Base-by-base conservation (phyloP, 371 early-diverging fungal genomes). In the Mortierella sp. region DNA sequence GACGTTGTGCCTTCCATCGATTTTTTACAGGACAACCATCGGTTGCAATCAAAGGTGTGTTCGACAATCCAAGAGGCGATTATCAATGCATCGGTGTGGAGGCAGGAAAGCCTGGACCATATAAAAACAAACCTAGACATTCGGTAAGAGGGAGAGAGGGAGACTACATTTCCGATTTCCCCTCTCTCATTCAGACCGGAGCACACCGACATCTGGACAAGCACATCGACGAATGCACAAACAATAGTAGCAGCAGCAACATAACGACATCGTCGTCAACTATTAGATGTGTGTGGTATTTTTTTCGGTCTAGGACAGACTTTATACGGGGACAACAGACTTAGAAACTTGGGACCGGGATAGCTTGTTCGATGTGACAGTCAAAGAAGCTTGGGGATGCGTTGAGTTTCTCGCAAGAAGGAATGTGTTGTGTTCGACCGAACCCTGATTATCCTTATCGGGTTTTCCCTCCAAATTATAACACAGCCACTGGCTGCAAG, bases 401-500 rank as follows among this genome's bases (percentile, higher is more conserved):
- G 58, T 9, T 58, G 34, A 34, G 58, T 37, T 58, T 58, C 19
- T 6, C 8, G 22, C 31, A 26, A 8, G 58, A 58, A 34, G 34
- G 34, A 34, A 8, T 19, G 34, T 2, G 58, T 9, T 19, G 4
- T 9, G 8, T n/a, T n/a, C n/a, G n/a, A n/a, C 16, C 29, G 55
- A 53, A 53, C 31, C 13, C 31, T 53, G 34, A 58, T 58, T 31
- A 19, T 2, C n/a, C 34, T 16, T 34, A 8, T 29, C n/a, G n/a
- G n/a, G n/a, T 16, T 58, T 34, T 52, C 58, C 34, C 58, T 58
- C 8, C 31, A 58, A 58, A 34, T 58, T 58, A 16, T 19, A 26
- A 31, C 58, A 58, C 58, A 58, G 58, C 58, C 58, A 58, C 58
- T 34, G 19, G 22, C 58, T 19, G 58, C 58, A 58, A 58, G 34